A percentile compares a stretch with the other conserved stretches of the same genome.
phyloP scores from a whole-genome alignment of 139 green algal genomes.

The Mychonastes homosphaera region DNA sequence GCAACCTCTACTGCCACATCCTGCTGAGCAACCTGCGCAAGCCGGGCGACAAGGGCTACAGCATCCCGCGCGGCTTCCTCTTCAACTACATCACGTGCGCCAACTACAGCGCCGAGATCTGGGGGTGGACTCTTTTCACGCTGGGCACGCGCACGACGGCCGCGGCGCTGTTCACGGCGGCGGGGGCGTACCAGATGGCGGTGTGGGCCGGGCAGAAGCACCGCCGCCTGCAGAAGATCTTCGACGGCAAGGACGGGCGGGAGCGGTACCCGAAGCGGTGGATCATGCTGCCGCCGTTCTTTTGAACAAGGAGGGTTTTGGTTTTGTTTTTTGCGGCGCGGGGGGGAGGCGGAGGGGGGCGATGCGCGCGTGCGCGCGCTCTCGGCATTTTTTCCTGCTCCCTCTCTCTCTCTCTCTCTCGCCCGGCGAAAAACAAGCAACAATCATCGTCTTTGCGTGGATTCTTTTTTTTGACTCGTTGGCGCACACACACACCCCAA shows the following conservation, averaged over 20 bases:
- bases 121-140: constrained; percentile 83
- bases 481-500: no score
- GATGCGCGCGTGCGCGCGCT: no score
- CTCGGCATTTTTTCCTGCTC: no score
- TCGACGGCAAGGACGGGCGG: constrained; percentile 85
- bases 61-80: constrained; percentile 75
- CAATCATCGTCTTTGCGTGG: no score
- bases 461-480: no score
- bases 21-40: constrained; percentile 73
- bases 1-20: constrained; percentile 77
- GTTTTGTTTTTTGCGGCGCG: no score
- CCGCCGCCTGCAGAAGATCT: constrained; percentile 71
- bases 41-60: constrained; percentile 68
- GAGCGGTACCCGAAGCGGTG: constrained; percentile 82
- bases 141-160: constrained; percentile 63
- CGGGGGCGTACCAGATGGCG: constrained; percentile 70
- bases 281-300: constrained; percentile 86
- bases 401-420: no score
- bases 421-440: no score
- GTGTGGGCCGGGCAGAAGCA: constrained; percentile 91
- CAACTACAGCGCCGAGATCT: constrained; percentile 92
- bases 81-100: constrained; percentile 95
- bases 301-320: no score
- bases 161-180: constrained; percentile 71
- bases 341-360: no score